These are phyloP conservation scores for Didymella lethalis DNA, from an alignment of 2,329 filamentous ascomycete species.

Conservation along the genomic window DNA sequence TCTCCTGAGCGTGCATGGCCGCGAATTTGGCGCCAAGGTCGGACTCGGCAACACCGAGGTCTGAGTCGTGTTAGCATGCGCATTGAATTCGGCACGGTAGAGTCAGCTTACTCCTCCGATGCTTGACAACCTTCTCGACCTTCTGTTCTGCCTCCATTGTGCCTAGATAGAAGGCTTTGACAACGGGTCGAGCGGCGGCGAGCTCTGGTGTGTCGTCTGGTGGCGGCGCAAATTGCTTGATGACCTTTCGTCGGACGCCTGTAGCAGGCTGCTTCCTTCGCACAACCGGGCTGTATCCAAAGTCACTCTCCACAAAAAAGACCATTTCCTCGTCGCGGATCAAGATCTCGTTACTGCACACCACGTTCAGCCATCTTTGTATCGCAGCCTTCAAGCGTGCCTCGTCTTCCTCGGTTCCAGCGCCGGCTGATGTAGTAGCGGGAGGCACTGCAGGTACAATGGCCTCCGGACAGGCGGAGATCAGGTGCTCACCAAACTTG, in stretches of 20 bases:
- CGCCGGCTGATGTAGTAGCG: slow-evolving; percentile 91
- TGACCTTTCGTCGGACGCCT: slow-evolving; percentile 89
- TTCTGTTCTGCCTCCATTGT: slow-evolving; percentile 98
- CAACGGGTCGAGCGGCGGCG: slow-evolving; percentile 84
- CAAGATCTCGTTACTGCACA: slow-evolving; percentile 89
- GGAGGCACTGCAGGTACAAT: slow-evolving; percentile 93
- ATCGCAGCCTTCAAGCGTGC: slow-evolving; percentile 84
- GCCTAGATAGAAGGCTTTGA: slow-evolving; percentile 94
- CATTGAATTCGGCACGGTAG: not conserved
- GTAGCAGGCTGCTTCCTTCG: slow-evolving; percentile 97
- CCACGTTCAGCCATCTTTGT: slow-evolving; percentile 94
- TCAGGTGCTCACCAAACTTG: slow-evolving; percentile 94
- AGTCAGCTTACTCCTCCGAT: slow-evolving; percentile 74
- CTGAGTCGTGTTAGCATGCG: slow-evolving; percentile 59
- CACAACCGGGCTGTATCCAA: slow-evolving; percentile 95
- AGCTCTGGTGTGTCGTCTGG: slow-evolving; percentile 97
- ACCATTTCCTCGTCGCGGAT: slow-evolving; percentile 97
- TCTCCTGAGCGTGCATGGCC: slow-evolving; percentile 87
- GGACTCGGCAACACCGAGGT: slow-evolving; percentile 87
- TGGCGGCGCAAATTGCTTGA: slow-evolving; percentile 98
- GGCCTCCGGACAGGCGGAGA: slow-evolving; percentile 96
- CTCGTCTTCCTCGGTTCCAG: slow-evolving; percentile 96
- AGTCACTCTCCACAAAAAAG: slow-evolving; percentile 98
- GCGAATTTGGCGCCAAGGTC: slow-evolving; percentile 92
- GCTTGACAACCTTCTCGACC: slow-evolving; percentile 91